Conservation (phyloP, 2,329 filamentous ascomycete species). For the Bipolaris cookei region DNA sequence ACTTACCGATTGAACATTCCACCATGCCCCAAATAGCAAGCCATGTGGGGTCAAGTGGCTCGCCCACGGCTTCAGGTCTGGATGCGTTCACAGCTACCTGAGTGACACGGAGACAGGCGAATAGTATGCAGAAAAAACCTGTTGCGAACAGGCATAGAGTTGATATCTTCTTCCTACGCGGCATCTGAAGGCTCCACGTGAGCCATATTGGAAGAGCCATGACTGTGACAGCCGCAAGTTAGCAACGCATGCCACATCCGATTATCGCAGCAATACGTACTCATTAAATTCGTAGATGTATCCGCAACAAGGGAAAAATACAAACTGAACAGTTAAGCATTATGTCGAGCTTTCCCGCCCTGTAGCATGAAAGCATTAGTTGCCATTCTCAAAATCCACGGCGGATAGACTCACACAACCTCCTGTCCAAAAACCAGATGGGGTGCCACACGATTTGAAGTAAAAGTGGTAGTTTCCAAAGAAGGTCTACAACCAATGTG, state of each 20-base stretch:
- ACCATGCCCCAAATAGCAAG: constrained; percentile 45
- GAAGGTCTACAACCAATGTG: constrained; percentile 32
- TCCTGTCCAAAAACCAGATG: constrained; percentile 21
- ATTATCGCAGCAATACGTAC: constrained; percentile 16
- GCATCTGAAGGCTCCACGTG: constrained; percentile 49
- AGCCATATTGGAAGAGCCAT: constrained; percentile 48
- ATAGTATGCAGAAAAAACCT: constrained; percentile 21
- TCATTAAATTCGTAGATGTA: constrained; percentile 44
- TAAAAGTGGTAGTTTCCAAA: constrained; percentile 30
- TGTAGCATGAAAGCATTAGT: neutral
- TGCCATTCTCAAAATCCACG: neutral
- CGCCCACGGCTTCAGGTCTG: constrained; percentile 24
- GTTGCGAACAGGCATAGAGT: constrained; percentile 36
- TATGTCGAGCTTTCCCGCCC: constrained; percentile 4
- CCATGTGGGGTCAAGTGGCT: constrained; percentile 36
- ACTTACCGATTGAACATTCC: constrained; percentile 39
- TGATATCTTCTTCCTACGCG: constrained; percentile 39
- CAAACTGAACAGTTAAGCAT: constrained; percentile 30
- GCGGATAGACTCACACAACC: constrained; percentile 9
- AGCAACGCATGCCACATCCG: neutral
- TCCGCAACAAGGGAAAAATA: constrained; percentile 46
- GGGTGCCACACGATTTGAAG: constrained; percentile 26
- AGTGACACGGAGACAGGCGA: constrained; percentile 31
- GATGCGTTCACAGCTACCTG: constrained; percentile 38
- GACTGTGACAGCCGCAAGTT: constrained; percentile 25